These are phyloP conservation scores for Russula ochroleuca DNA, from an alignment of 768 basidiomycete genomes.

Conservation along the genomic window DNA sequence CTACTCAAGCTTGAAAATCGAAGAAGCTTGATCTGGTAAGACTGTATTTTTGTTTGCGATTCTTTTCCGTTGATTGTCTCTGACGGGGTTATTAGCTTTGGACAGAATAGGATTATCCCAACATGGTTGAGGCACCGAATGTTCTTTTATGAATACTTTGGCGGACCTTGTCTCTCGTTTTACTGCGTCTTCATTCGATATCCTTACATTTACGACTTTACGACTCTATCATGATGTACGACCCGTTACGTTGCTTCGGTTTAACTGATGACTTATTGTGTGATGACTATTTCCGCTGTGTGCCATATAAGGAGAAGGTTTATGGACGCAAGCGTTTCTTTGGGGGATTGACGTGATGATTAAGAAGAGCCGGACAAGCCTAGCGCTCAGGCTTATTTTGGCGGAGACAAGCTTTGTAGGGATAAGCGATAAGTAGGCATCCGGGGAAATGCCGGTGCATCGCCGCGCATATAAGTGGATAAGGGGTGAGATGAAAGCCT, in stretches of 20 bases:
- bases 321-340: too few species aligned
- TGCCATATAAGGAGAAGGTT: slow-evolving; percentile 17
- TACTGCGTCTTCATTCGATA: slow-evolving; percentile 31
- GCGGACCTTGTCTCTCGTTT: slow-evolving; percentile 34
- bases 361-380: slow-evolving; percentile 17
- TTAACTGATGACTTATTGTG: slow-evolving; percentile 21
- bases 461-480: slow-evolving; percentile 28
- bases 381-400: slow-evolving; percentile 22
- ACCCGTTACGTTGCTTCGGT: slow-evolving; percentile 24
- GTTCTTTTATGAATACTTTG: slow-evolving; percentile 26
- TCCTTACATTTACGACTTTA: slow-evolving; percentile 27
- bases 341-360: slow-evolving; percentile 26
- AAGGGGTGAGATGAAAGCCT: slow-evolving; percentile 28
- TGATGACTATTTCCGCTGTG: slow-evolving; percentile 18
- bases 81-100: slow-evolving; percentile 35
- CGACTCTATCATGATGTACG: slow-evolving; percentile 27
- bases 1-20: slow-evolving; percentile 58
- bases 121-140: not conserved
- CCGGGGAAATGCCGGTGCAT: slow-evolving; percentile 23
- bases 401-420: slow-evolving; percentile 23
- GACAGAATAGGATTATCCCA: not conserved
- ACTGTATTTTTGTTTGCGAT: not conserved
- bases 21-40: slow-evolving; percentile 49
- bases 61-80: slow-evolving; percentile 1
- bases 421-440: slow-evolving; percentile 17